phyloP scores from a whole-genome alignment of 768 basidiomycete species.

The Paxillus rubicundulus region DNA sequence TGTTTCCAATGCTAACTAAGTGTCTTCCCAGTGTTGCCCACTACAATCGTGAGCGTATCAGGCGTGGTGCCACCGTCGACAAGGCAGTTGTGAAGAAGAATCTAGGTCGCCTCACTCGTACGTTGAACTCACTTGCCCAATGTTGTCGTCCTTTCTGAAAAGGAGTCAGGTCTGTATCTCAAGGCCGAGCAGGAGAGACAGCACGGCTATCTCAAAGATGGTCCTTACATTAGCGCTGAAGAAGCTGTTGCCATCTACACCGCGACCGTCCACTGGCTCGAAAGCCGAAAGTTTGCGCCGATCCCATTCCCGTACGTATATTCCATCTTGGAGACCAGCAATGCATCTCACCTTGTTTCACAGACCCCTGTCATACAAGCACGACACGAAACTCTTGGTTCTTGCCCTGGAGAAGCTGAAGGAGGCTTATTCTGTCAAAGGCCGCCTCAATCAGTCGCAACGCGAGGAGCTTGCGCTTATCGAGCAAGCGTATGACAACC shows the following conservation, averaged over 20 bases:
- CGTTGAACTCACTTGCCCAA: slow-evolving; percentile 21
- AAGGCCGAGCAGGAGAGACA: slow-evolving; percentile 99
- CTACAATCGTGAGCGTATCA: slow-evolving; percentile 96
- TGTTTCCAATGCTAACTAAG: background rate
- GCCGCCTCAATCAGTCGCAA: slow-evolving; percentile 95
- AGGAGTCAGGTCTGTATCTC: slow-evolving; percentile 69
- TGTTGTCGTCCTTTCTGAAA: slow-evolving; percentile 2
- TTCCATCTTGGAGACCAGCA: background rate
- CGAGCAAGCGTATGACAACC: slow-evolving; percentile 99
- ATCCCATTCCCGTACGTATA: slow-evolving; percentile 90
- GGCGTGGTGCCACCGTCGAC: slow-evolving; percentile 94
- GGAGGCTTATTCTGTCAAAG: slow-evolving; percentile 98
- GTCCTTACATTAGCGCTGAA: slow-evolving; percentile 97
- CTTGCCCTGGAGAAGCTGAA: slow-evolving; percentile 97
- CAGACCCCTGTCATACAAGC: slow-evolving; percentile 95
- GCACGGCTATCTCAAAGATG: slow-evolving; percentile 98
- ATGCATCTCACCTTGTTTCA: slow-evolving; percentile 2
- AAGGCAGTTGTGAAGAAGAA: slow-evolving; percentile 99
- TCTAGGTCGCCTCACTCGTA: slow-evolving; percentile 92
- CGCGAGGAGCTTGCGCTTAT: slow-evolving; percentile 97
- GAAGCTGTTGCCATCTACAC: slow-evolving; percentile 99
- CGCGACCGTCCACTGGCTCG: slow-evolving; percentile 98
- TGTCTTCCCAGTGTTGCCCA: slow-evolving; percentile 73
- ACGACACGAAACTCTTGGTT: slow-evolving; percentile 96
- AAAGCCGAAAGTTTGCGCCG: slow-evolving; percentile 95